Evolutionary conservation across 176 grass and related monocot genomes (phyloP), one percentile per base, ranked within the genome.

Genomic region (Triticum monococcum): DNA sequence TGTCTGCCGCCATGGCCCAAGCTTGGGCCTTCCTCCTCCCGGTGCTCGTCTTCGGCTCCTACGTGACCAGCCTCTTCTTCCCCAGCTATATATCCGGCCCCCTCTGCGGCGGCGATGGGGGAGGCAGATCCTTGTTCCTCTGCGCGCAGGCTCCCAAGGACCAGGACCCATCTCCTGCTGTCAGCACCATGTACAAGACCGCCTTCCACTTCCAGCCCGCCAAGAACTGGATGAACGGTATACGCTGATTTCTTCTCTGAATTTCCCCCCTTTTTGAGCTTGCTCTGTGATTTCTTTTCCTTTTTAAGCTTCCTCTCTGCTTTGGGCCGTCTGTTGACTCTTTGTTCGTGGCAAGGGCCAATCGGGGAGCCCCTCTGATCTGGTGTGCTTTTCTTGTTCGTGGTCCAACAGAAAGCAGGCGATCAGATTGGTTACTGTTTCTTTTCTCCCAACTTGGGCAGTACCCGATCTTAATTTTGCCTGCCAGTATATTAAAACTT

Each of bases 211-310:
- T 97, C 92, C 95, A 94, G 62, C 86, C 95, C 35, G 86, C 81
- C 67, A 88, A 86, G 31, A 90, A 94, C 74, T 92, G 92, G 92
- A 94, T 94, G 66, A 97, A 97, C 61, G 95, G 95, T 97, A 83
- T 12, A 52, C 7, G 86, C 83, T 12, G 5, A 54, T 30, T 43
- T 33, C 12, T 4, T 20, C 24, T 50, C 31, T 57, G 6, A 20
- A 30, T 28, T 28, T 22, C 1, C 0, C 1, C 14, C 14, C 48
- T 0, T 50, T 50, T 50, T 14, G 48, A 17, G 48, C 46, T 50
- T 50, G 36, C 52, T 48, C 31, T 68, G 54, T 22, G 9, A 66
- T 26, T 17, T 70, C 3, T 50, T 50, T 50, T 7, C 48, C 48
- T 6, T 52, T 52, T 18, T 17, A 16, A 52, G 48, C 50, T 6